Evolutionary conservation across 306 rosid species (phyloP).

Genomic region (Cyclanthera cordifolia): DNA sequence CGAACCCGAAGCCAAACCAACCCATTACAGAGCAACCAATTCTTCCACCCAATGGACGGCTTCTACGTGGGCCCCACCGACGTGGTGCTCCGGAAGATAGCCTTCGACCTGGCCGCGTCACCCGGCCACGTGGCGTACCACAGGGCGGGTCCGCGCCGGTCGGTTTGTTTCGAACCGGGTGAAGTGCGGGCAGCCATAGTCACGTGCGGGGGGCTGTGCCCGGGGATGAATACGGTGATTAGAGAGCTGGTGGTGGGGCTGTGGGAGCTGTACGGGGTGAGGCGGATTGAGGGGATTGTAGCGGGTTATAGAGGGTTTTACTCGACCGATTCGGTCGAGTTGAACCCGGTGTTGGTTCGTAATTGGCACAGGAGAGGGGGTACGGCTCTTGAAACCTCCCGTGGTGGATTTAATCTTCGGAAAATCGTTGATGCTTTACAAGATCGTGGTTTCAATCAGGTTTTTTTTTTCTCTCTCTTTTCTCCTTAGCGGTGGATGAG

Average conservation of each 20-base stretch:
- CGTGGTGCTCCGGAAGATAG: slow-evolving; percentile 31
- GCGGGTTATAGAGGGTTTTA: slow-evolving; percentile 75
- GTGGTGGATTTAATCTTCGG: slow-evolving; percentile 68
- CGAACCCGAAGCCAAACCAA: slow-evolving; percentile 17
- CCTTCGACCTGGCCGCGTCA: slow-evolving; percentile 25
- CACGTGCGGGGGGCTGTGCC: slow-evolving; percentile 57
- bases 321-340: slow-evolving; percentile 26
- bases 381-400: slow-evolving; percentile 55
- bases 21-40: slow-evolving; percentile 30
- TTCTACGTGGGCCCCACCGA: slow-evolving; percentile 33
- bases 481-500: no score
- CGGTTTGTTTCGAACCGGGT: slow-evolving; percentile 21
- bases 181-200: slow-evolving; percentile 45
- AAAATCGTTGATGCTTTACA: slow-evolving; percentile 57
- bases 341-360: slow-evolving; percentile 31
- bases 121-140: slow-evolving; percentile 18
- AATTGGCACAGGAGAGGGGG: slow-evolving; percentile 65
- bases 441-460: slow-evolving; percentile 54
- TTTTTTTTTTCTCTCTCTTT: background rate
- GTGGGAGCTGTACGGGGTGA: slow-evolving; percentile 67
- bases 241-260: slow-evolving; percentile 60
- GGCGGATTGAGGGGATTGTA: slow-evolving; percentile 48
- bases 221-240: slow-evolving; percentile 72
- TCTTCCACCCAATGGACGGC: slow-evolving; percentile 26
- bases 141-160: slow-evolving; percentile 36